Evolutionary conservation across 2,329 filamentous ascomycete genomes (phyloP), one percentile per base, ranked within the genome.

Genomic region (Neonectria neomacrospora): DNA sequence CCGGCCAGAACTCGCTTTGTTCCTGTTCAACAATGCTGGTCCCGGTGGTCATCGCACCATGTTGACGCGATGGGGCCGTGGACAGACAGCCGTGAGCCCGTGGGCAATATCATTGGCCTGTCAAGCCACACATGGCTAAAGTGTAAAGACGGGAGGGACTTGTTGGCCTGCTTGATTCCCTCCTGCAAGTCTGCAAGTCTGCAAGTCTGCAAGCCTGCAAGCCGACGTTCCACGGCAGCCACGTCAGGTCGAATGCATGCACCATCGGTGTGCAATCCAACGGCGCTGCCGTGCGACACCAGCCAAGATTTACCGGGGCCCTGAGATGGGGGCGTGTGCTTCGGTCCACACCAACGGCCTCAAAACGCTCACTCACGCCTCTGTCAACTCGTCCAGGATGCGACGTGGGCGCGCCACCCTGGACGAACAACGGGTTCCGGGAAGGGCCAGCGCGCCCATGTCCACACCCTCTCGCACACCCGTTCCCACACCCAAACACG

Each of bases 241-340:
- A 61, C 57, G 62, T 67, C 68, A 63, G 56, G 68, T 66, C 41
- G 41, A 51, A 65, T 60, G 69, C 61, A 72, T 69, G 65, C 70
- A 63, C 61, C 55, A 65, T 64, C 59, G 66, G 57, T 58, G 58
- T 64, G 47, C 58, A 54, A 41, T 48, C 45, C 47, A 72, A 71
- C 70, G 70, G 70, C 62, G 58, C 65, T 70, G 67, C 68, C 59
- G 68, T 67, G 61, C 58, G 58, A 72, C 68, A 26, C 65, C 54
- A 45, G 26, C 51, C 42, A 44, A 26, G 44, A 55, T 55, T 42
- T 37, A 26, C 53, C 23, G 37, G 34, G 32, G n/a, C 5, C 7
- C 14, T 9, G 37, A 10, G 12, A 26, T 14, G 48, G 55, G 60
- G 55, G 61, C 34, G 61, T 63, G 61, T 58, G 50, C 60, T 41